Base-by-base conservation (phyloP, 2,329 filamentous ascomycete species). In the Ophiostoma montium region DNA sequence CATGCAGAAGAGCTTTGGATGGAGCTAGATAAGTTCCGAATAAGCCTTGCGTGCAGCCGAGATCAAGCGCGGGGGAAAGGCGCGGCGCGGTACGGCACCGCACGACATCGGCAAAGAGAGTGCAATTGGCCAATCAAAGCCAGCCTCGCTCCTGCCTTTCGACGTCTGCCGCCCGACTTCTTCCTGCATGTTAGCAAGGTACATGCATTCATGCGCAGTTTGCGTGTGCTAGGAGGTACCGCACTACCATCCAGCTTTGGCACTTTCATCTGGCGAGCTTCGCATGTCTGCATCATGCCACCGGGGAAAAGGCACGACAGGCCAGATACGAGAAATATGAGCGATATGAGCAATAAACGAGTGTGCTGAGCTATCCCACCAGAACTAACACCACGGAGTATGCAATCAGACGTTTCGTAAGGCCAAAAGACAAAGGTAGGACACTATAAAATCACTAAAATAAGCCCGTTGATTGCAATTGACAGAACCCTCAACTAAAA, bases 51-150 rank as follows among this genome's bases (percentile, higher is more conserved):
- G 32, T 33, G 18, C 35, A 50, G 16, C 49, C 49, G 49, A 50
- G 38, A 44, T 47, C 44, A 27, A 47, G 15, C 32, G 21, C 49
- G 45, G 39, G 35, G 43, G 27, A 50, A 39, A 27, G 30, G 39
- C 39, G 21, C 47, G 49, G 38, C 38, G 39, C 38, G 45, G 45
- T 19, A 48, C 30, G 23, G 32, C 36, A 31, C 19, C 21, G n/a
- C 23, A n/a, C 11, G 33, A 32, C 48, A 32, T 50, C 44, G 44
- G 44, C 44, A 47, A 47, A 9, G 23, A 4, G 31, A 48, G 18
- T 15, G 33, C 49, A 16, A 51, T 51, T 51, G 46, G 35, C 49
- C 49, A 51, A 51, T 51, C 39, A 48, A 12, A 38, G 35, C 8
- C n/a, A 2, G 4, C n/a, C 3, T 16, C 15, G 27, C 30, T 33